These are phyloP conservation scores for Zygotorulaspora mrakii DNA, from an alignment of 1,139 yeast genomes.

Conservation along the genomic window DNA sequence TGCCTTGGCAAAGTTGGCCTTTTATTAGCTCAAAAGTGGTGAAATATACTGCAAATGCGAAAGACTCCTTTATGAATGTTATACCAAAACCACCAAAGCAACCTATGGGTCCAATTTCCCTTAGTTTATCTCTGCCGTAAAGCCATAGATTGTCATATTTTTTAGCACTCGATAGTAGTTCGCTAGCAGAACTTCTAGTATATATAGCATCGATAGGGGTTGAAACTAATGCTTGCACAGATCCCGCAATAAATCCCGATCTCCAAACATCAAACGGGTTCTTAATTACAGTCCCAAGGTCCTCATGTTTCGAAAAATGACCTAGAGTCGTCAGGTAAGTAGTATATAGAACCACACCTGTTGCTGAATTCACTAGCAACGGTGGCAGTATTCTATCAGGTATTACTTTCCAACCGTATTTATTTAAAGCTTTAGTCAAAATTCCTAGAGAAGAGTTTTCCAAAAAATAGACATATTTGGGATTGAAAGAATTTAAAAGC, in stretches of 20 bases:
- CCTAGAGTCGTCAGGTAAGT: constrained; percentile 59
- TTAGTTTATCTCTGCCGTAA: constrained; percentile 65
- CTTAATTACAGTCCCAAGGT: constrained; percentile 16
- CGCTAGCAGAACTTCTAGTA: constrained; percentile 73
- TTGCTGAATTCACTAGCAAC: constrained; percentile 75
- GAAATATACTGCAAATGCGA: constrained; percentile 85
- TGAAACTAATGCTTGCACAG: constrained; percentile 82
- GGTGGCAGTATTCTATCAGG: constrained; percentile 88
- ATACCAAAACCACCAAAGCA: constrained; percentile 86
- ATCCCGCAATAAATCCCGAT: constrained; percentile 85
- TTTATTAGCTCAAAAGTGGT: constrained; percentile 81
- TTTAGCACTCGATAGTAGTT: constrained; percentile 53
- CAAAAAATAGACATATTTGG: constrained; percentile 21
- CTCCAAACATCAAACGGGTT: constrained; percentile 57
- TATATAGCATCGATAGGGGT: constrained; percentile 93
- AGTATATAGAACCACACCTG: constrained; percentile 81
- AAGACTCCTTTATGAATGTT: constrained; percentile 71
- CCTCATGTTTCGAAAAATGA: constrained; percentile 19
- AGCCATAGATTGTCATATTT: constrained; percentile 70
- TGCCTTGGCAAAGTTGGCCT: constrained; percentile 54
- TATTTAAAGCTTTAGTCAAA: constrained; percentile 61
- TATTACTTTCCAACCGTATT: constrained; percentile 82
- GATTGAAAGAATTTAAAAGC: constrained; percentile 50
- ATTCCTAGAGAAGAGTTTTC: constrained; percentile 77
- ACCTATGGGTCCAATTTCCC: constrained; percentile 73